Conservation (phyloP, 2,329 filamentous ascomycete species). For the Mollisia scopiformis region DNA sequence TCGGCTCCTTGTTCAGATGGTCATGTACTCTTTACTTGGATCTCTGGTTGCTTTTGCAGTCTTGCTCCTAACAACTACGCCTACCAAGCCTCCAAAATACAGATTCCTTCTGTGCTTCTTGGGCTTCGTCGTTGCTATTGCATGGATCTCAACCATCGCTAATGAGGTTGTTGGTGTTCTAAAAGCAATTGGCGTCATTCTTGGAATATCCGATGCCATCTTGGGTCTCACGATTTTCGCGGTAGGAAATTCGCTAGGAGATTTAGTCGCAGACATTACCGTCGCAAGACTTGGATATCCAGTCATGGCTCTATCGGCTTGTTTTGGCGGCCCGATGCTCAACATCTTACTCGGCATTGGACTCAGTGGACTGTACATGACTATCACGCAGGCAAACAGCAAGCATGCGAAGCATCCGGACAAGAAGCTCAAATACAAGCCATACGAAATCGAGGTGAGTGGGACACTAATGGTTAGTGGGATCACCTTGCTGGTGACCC, state of each 20-base stretch:
- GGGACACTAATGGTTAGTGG: slow-evolving; percentile 85
- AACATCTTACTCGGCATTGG: slow-evolving; percentile 96
- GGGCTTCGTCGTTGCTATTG: slow-evolving; percentile 88
- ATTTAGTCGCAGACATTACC: slow-evolving; percentile 92
- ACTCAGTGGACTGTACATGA: slow-evolving; percentile 88
- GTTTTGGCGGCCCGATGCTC: slow-evolving; percentile 97
- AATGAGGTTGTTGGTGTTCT: slow-evolving; percentile 94
- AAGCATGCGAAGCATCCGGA: slow-evolving; percentile 69
- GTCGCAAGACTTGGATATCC: slow-evolving; percentile 92
- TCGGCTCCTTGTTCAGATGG: slow-evolving; percentile 55
- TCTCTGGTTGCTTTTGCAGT: slow-evolving; percentile 70
- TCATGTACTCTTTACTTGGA: slow-evolving; percentile 66
- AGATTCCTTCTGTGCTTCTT: slow-evolving; percentile 82
- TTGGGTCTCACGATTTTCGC: slow-evolving; percentile 95
- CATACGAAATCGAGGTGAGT: slow-evolving; percentile 83
- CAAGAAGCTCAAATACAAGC: slow-evolving; percentile 65
- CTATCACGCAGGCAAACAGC: slow-evolving; percentile 69
- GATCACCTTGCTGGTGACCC: slow-evolving; percentile 78
- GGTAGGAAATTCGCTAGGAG: slow-evolving; percentile 92
- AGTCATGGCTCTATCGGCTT: slow-evolving; percentile 92
- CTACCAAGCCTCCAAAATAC: slow-evolving; percentile 69
- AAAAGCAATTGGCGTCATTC: slow-evolving; percentile 88
- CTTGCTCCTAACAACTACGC: slow-evolving; percentile 70
- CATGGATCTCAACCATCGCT: slow-evolving; percentile 95
- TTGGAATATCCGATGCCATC: slow-evolving; percentile 93